Evolutionary conservation across 495 filamentous ascomycete genomes (phyloP).

Genomic region (Pyrenula aspistea): DNA sequence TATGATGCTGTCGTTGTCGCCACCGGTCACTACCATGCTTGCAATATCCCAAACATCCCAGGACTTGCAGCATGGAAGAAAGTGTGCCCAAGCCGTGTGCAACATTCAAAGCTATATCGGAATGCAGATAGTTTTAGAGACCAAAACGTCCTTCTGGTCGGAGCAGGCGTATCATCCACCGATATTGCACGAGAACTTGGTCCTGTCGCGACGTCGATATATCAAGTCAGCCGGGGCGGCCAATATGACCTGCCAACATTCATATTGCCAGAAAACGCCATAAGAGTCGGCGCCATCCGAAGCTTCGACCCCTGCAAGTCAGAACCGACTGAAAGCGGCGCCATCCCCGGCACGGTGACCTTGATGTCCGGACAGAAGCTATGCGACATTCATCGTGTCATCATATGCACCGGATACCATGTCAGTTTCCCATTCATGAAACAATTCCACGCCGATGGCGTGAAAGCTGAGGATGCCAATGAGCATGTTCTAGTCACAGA

Average conservation of each 20-base stretch:
- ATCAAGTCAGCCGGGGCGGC: constrained; percentile 47
- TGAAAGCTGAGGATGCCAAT: constrained; percentile 20
- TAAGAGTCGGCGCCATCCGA: constrained; percentile 37
- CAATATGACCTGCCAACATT: constrained; percentile 39
- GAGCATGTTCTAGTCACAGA: constrained; percentile 47
- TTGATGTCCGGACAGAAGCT: constrained; percentile 31
- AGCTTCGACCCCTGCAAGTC: constrained; percentile 13
- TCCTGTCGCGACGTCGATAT: constrained; percentile 32
- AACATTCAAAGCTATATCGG: constrained; percentile 51
- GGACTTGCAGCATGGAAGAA: constrained; percentile 41
- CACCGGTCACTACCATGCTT: constrained; percentile 47
- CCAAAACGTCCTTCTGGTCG: constrained; percentile 47
- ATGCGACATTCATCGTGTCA: constrained; percentile 37
- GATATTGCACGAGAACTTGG: constrained; percentile 49
- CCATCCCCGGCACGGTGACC: constrained; percentile 19
- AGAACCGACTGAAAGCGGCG: constrained; percentile 18
- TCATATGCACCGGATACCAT: constrained; percentile 56
- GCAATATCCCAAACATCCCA: constrained; percentile 39
- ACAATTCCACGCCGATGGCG: constrained; percentile 27
- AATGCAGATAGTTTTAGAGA: constrained; percentile 27
- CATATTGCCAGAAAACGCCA: constrained; percentile 32
- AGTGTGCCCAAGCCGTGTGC: constrained; percentile 34
- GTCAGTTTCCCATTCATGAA: constrained; percentile 46
- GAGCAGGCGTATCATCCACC: constrained; percentile 45
- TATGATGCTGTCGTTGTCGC: constrained; percentile 48